A percentile compares a stretch with the other conserved stretches of the same genome.
Conservation (phyloP, 2,329 filamentous ascomycete species). For the Pestalotiopsis sp. region DNA sequence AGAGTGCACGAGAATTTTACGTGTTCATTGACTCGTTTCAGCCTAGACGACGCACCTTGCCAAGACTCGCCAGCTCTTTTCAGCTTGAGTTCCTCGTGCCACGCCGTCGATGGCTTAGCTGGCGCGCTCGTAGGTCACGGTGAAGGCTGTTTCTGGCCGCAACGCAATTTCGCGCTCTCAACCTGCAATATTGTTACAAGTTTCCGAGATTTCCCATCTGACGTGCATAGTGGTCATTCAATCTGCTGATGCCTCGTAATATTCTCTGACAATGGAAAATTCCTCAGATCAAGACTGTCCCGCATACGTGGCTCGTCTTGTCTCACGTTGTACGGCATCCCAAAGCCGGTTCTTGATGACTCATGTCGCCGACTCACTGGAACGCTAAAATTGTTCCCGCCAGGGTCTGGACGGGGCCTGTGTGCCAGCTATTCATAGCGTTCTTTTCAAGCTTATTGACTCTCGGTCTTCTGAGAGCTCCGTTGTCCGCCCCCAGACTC, state of each 20-base stretch:
- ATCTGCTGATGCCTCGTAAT: not conserved
- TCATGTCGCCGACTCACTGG: not conserved
- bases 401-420: not conserved
- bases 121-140: not conserved
- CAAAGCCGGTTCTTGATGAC: not conserved
- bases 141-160: not conserved
- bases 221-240: not conserved
- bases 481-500: not conserved
- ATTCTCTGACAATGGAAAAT: not conserved
- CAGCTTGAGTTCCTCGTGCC: not conserved
- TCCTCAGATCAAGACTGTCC: not conserved
- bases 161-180: not conserved
- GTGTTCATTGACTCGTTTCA: not conserved
- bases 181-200: not conserved
- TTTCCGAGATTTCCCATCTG: not conserved
- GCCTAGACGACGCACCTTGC: not conserved
- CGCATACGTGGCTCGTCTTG: not conserved
- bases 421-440: not conserved
- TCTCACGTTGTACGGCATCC: not conserved
- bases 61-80: not conserved
- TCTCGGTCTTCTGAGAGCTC: not conserved
- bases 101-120: not conserved
- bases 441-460: not conserved
- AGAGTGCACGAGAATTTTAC: not conserved
- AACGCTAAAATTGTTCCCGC: not conserved